These are phyloP conservation scores for Saccharomyces hybrid DNA, from an alignment of 1,139 yeast genomes.

Conservation along the genomic window DNA sequence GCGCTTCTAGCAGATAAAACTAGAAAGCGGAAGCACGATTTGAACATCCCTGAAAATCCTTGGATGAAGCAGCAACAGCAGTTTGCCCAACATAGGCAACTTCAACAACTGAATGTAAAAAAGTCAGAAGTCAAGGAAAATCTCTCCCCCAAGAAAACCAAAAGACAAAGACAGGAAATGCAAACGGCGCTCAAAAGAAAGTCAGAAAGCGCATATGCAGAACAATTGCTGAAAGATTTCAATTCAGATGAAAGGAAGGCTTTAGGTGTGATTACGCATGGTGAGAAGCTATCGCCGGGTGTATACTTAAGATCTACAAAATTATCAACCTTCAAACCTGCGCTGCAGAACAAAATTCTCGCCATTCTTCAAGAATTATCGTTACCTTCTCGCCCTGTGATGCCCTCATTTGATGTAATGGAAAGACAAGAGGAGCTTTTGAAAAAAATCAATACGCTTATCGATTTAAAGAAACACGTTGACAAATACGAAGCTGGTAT, in stretches of 20 bases:
- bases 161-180: conserved; percentile 30
- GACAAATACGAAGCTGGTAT: conserved; percentile 84
- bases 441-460: conserved; percentile 59
- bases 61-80: conserved; percentile 35
- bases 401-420: conserved; percentile 81
- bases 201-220: conserved; percentile 30
- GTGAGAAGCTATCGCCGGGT: conserved; percentile 55
- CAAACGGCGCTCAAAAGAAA: conserved; percentile 28
- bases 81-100: conserved; percentile 34
- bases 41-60: conserved; percentile 41
- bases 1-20: conserved; percentile 74
- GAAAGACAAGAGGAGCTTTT: conserved; percentile 71
- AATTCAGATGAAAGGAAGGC: conserved; percentile 76
- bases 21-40: conserved; percentile 40
- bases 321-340: conserved; percentile 52
- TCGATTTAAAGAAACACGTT: conserved; percentile 78
- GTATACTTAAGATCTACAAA: conserved; percentile 72
- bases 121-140: conserved; percentile 15
- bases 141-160: conserved; percentile 24
- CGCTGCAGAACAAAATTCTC: conserved; percentile 69
- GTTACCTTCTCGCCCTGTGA: conserved; percentile 67
- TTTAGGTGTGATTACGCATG: conserved; percentile 76
- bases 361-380: conserved; percentile 73
- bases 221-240: conserved; percentile 42
- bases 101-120: conserved; percentile 44